Conservation (phyloP, 2,329 filamentous ascomycete genomes). For the Westerdykella sp. region DNA sequence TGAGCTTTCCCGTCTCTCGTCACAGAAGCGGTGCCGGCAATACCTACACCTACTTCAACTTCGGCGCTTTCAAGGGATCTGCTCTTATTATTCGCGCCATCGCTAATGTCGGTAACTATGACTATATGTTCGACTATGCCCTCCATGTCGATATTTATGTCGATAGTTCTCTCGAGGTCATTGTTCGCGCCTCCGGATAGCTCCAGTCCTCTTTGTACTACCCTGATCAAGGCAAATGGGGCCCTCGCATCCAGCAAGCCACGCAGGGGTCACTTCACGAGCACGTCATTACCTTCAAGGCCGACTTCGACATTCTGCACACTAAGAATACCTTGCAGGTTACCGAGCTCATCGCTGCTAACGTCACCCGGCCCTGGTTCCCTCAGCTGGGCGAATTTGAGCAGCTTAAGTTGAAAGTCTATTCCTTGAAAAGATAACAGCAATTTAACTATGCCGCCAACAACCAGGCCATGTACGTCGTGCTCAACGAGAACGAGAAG, state of each 20-base stretch:
- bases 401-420: slow-evolving; percentile 27
- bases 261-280: slow-evolving; percentile 34
- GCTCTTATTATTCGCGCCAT: slow-evolving; percentile 35
- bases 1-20: slow-evolving; percentile 30
- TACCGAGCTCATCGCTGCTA: slow-evolving; percentile 20
- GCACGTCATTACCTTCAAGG: slow-evolving; percentile 40
- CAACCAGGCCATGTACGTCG: slow-evolving; percentile 45
- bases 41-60: slow-evolving; percentile 18
- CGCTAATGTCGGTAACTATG: slow-evolving; percentile 42
- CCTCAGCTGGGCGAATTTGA: slow-evolving; percentile 28
- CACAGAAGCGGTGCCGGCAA: slow-evolving; percentile 21
- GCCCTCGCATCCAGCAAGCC: slow-evolving; percentile 35
- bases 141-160: slow-evolving; percentile 28
- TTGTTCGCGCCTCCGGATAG: slow-evolving; percentile 28
- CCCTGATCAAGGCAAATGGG: slow-evolving; percentile 30
- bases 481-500: slow-evolving; percentile 47
- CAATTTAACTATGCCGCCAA: slow-evolving; percentile 41
- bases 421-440: slow-evolving; percentile 36
- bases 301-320: slow-evolving; percentile 36
- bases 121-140: slow-evolving; percentile 30
- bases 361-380: slow-evolving; percentile 26
- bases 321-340: slow-evolving; percentile 32
- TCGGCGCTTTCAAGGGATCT: slow-evolving; percentile 26
- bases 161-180: slow-evolving; percentile 32
- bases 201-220: slow-evolving; percentile 30